Evolutionary conservation across 257 asterid genomes (phyloP).

Genomic region (Anisodus tanguticus): DNA sequence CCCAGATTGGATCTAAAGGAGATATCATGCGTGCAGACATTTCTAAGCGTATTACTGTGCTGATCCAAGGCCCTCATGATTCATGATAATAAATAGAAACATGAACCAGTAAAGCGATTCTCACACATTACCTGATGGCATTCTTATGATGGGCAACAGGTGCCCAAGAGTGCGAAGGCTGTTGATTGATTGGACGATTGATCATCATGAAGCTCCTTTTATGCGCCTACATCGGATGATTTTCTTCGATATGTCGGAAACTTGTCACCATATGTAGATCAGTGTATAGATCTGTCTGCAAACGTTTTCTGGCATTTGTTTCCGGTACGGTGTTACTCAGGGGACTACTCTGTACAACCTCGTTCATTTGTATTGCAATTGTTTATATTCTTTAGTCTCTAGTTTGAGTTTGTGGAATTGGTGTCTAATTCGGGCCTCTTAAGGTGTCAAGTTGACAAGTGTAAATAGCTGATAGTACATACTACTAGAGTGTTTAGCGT

Average conservation of each 20-base stretch:
- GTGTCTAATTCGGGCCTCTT: neutral
- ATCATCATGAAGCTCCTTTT: conserved; percentile 15
- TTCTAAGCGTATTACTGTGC: conserved; percentile 66
- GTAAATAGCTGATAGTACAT: conserved; percentile 3
- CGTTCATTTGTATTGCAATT: neutral
- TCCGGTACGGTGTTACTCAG: neutral
- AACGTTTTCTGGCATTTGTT: conserved; percentile 23
- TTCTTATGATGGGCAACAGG: conserved; percentile 70
- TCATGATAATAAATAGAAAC: conserved; percentile 53
- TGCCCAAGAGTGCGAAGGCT: conserved; percentile 63
- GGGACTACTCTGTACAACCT: conserved; percentile 17
- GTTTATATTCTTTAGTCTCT: neutral
- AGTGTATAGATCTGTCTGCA: conserved; percentile 16
- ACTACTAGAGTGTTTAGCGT: neutral
- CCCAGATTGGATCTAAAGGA: conserved; percentile 78
- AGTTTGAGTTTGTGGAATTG: conserved; percentile 15
- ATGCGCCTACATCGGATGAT: neutral
- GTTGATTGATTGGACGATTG: conserved; percentile 43
- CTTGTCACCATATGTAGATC: neutral
- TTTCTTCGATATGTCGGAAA: neutral
- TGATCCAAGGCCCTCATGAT: conserved; percentile 69
- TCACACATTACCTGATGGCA: conserved; percentile 54
- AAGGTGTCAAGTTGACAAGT: neutral
- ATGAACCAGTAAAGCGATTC: conserved; percentile 45
- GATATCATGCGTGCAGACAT: conserved; percentile 69